A percentile compares a stretch with the other conserved stretches of the same genome.
These are phyloP conservation scores for Starmera dryadoides DNA, from an alignment of 805 yeast species.

Conservation along the genomic window DNA sequence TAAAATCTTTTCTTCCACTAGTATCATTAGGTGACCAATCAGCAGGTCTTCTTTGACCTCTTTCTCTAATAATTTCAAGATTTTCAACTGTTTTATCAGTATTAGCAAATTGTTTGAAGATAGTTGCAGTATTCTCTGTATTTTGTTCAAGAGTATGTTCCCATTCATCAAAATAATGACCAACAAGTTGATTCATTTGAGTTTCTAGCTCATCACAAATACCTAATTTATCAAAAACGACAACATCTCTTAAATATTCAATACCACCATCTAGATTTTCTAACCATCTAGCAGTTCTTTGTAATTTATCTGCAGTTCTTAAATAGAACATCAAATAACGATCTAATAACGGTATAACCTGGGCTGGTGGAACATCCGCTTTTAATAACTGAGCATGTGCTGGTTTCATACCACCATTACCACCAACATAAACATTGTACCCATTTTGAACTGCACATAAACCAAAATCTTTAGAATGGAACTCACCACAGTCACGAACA, in stretches of 20 bases:
- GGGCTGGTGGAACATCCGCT: slow-evolving; percentile 27
- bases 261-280: slow-evolving; percentile 29
- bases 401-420: slow-evolving; percentile 34
- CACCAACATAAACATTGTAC: slow-evolving; percentile 29
- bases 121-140: slow-evolving; percentile 11
- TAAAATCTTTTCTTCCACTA: slow-evolving; percentile 19
- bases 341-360: slow-evolving; percentile 28
- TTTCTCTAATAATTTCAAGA: slow-evolving; percentile 26
- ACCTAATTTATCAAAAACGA: slow-evolving; percentile 28
- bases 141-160: slow-evolving; percentile 18
- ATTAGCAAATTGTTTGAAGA: slow-evolving; percentile 27
- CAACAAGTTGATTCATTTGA: slow-evolving; percentile 26
- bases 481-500: slow-evolving; percentile 31
- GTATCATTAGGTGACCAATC: slow-evolving; percentile 24
- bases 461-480: slow-evolving; percentile 31
- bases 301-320: slow-evolving; percentile 29
- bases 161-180: slow-evolving; percentile 31
- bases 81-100: slow-evolving; percentile 22
- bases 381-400: slow-evolving; percentile 29
- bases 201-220: slow-evolving; percentile 25
- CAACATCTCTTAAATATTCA: slow-evolving; percentile 26
- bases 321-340: slow-evolving; percentile 31
- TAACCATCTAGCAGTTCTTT: slow-evolving; percentile 32
- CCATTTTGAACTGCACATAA: slow-evolving; percentile 30
- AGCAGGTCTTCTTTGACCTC: slow-evolving; percentile 30